A percentile compares a stretch with the other conserved stretches of the same genome.
Evolutionary conservation across 2,329 filamentous ascomycete genomes (phyloP).

Genomic region (Fusarium redolens): DNA sequence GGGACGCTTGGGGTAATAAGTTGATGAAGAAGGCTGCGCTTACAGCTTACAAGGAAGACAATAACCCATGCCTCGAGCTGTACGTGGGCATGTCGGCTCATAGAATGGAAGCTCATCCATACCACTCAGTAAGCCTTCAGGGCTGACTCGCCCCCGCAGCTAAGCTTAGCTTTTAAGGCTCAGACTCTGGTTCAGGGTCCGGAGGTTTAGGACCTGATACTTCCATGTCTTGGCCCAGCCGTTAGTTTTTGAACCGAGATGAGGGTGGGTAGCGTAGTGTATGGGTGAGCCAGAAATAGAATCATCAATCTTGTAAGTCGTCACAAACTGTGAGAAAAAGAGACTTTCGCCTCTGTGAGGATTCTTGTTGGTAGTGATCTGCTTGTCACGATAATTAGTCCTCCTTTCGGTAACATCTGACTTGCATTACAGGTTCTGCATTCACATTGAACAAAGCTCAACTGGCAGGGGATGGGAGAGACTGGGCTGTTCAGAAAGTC

Average conservation of each 20-base stretch:
- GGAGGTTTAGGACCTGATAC: constrained; percentile 3
- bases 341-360: constrained; percentile 1
- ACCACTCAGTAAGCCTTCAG: constrained; percentile 15
- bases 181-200: constrained; percentile 15
- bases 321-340: neutral
- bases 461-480: neutral
- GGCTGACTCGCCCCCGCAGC: constrained; percentile 30
- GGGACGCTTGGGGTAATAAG: constrained; percentile 16
- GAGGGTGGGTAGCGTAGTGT: constrained; percentile 21
- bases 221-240: constrained; percentile 15
- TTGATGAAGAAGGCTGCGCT: constrained; percentile 12
- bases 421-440: neutral
- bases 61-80: constrained; percentile 5
- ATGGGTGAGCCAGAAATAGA: constrained; percentile 34
- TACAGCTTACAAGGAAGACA: constrained; percentile 19
- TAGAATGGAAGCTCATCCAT: constrained; percentile 13
- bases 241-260: constrained; percentile 36
- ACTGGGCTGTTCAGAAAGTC: neutral
- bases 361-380: neutral
- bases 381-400: neutral
- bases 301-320: neutral
- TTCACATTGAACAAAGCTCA: neutral
- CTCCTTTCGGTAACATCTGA: neutral
- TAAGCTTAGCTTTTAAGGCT: constrained; percentile 10
- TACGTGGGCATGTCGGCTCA: constrained; percentile 6